These are phyloP conservation scores for Penicillium frequentans DNA, from an alignment of 2,329 filamentous ascomycete genomes.

Conservation along the genomic window DNA sequence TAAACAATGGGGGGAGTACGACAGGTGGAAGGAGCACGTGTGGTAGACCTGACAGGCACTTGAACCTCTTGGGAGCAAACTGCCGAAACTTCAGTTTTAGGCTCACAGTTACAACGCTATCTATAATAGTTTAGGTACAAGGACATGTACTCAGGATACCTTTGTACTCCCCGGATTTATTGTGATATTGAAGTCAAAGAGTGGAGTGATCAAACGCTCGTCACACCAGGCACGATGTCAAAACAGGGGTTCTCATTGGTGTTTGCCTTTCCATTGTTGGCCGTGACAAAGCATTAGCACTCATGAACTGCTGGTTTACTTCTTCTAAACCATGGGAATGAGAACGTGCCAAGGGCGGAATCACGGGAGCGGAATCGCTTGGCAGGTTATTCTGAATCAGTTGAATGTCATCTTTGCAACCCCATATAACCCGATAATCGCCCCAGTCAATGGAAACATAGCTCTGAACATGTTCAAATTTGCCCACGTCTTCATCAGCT, in stretches of 20 bases:
- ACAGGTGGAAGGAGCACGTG: background rate
- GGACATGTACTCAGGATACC: background rate
- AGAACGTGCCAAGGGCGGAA: background rate
- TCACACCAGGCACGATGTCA: conserved; percentile 1
- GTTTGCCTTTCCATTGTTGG: too few relatives aligned
- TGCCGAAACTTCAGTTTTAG: background rate
- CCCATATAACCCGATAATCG: conserved; percentile 25
- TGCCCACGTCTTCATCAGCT: conserved; percentile 21
- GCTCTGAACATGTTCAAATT: conserved; percentile 24
- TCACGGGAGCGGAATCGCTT: background rate
- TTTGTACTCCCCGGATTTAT: background rate
- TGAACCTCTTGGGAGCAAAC: background rate
- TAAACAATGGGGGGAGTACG: background rate
- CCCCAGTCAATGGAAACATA: conserved; percentile 24
- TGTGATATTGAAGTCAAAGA: background rate
- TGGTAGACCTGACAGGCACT: background rate
- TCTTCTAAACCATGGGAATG: too few relatives aligned
- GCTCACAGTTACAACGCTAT: background rate
- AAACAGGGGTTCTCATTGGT: background rate
- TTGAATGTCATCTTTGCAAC: conserved; percentile 4
- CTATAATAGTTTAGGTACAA: background rate
- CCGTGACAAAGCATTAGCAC: too few relatives aligned
- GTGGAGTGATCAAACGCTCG: background rate
- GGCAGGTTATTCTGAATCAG: background rate
- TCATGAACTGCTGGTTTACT: too few relatives aligned